These are phyloP conservation scores for Glarea lozoyensis DNA, from an alignment of 495 filamentous ascomycete species.

Conservation along the genomic window DNA sequence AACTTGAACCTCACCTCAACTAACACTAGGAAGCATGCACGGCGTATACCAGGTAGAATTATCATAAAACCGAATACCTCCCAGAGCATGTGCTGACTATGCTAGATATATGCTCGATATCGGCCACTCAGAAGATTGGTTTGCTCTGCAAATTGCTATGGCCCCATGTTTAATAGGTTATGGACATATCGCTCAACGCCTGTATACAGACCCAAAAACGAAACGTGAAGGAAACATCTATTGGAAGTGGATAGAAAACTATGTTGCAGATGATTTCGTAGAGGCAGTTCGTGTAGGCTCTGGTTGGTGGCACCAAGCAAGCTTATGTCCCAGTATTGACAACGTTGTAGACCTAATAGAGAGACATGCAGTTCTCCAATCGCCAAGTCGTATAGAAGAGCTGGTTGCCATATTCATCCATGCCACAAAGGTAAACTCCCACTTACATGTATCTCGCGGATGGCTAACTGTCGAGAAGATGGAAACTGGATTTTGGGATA, in stretches of 20 bases:
- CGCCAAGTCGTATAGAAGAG: slow-evolving; percentile 67
- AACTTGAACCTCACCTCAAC: neutral
- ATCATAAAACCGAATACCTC: no score
- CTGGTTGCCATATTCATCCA: slow-evolving; percentile 75
- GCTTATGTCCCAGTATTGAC: slow-evolving; percentile 17
- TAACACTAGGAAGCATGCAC: slow-evolving; percentile 49
- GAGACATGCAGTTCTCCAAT: slow-evolving; percentile 58
- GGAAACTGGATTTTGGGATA: slow-evolving; percentile 85
- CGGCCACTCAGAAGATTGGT: slow-evolving; percentile 76
- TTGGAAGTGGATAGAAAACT: slow-evolving; percentile 85
- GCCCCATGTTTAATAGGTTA: slow-evolving; percentile 86
- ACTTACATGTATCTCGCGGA: slow-evolving; percentile 3
- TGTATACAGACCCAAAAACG: slow-evolving; percentile 47
- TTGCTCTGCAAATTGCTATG: slow-evolving; percentile 73
- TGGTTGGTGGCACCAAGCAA: slow-evolving; percentile 34
- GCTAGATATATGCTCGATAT: slow-evolving; percentile 77
- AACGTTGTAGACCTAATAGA: slow-evolving; percentile 55
- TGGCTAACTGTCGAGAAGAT: slow-evolving; percentile 44
- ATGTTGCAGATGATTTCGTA: slow-evolving; percentile 67
- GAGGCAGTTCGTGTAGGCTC: slow-evolving; percentile 58
- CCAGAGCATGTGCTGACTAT: no score
- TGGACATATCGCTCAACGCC: slow-evolving; percentile 58
- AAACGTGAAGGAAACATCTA: slow-evolving; percentile 64
- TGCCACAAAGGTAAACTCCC: slow-evolving; percentile 57
- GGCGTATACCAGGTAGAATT: slow-evolving; percentile 51